Evolutionary conservation across 441 rosid species (phyloP).

Genomic region (Macaranga tanarius): DNA sequence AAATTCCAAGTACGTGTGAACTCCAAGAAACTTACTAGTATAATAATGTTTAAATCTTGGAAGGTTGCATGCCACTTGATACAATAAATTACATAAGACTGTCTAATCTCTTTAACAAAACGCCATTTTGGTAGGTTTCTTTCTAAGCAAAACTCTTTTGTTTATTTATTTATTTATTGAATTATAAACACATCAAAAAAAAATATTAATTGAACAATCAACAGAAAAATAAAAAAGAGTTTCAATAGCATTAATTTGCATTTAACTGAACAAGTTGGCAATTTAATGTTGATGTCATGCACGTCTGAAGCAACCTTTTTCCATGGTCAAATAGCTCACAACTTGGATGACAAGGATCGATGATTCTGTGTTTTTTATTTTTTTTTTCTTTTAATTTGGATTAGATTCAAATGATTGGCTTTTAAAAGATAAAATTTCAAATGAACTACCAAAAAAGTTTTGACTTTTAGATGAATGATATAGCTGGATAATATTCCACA

Average conservation of each 20-base stretch:
- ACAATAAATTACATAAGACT: too few relatives aligned
- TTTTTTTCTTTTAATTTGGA: slow-evolving; percentile 10
- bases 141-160: not conserved
- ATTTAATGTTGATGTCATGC: not conserved
- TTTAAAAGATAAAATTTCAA: slow-evolving; percentile 24
- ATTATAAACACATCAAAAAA: not conserved
- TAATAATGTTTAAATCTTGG: not conserved
- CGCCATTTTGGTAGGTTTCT: not conserved
- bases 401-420: slow-evolving; percentile 27
- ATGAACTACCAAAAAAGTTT: slow-evolving; percentile 8
- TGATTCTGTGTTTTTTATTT: not conserved
- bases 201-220: not conserved
- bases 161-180: not conserved
- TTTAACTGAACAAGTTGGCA: not conserved
- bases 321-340: not conserved
- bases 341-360: slow-evolving; percentile 11
- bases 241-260: too few relatives aligned
- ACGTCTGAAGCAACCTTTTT: not conserved
- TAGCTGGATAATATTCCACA: slow-evolving; percentile 25
- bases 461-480: slow-evolving; percentile 30
- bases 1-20: too few relatives aligned
- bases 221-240: too few relatives aligned
- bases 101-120: not conserved
- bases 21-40: not conserved
- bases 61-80: not conserved